These are phyloP conservation scores for Schwanniomyces vanrijiae DNA, from an alignment of 805 yeast species.

Conservation along the genomic window DNA sequence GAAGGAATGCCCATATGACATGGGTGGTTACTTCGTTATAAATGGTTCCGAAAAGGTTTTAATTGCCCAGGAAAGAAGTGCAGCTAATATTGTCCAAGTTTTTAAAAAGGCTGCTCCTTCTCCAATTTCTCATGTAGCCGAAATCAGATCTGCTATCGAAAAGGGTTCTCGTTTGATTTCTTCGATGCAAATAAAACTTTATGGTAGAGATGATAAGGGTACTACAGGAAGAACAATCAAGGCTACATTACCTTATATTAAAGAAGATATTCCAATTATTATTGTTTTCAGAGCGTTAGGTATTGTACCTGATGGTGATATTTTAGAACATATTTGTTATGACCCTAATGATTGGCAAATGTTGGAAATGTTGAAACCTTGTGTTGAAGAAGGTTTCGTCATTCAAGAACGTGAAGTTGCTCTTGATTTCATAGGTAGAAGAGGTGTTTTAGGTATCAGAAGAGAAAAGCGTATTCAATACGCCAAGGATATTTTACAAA, in stretches of 20 bases:
- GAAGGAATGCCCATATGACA: slow-evolving; percentile 98
- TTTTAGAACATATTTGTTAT: slow-evolving; percentile 95
- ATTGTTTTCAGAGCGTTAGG: slow-evolving; percentile 97
- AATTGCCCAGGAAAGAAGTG: slow-evolving; percentile 98
- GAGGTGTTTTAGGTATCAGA: slow-evolving; percentile 95
- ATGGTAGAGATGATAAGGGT: slow-evolving; percentile 77
- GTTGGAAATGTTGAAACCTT: slow-evolving; percentile 98
- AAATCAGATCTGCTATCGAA: slow-evolving; percentile 93
- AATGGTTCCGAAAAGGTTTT: slow-evolving; percentile 98
- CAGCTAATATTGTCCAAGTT: slow-evolving; percentile 98
- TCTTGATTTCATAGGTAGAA: slow-evolving; percentile 95
- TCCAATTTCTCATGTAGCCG: slow-evolving; percentile 94
- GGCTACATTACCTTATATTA: slow-evolving; percentile 94
- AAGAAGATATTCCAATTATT: slow-evolving; percentile 95
- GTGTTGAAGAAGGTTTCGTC: slow-evolving; percentile 98
- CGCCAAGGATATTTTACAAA: slow-evolving; percentile 94
- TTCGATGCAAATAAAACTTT: slow-evolving; percentile 89
- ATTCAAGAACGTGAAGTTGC: slow-evolving; percentile 98
- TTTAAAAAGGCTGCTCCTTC: slow-evolving; percentile 97
- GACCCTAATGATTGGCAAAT: slow-evolving; percentile 99
- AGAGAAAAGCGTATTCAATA: slow-evolving; percentile 98
- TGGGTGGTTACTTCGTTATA: slow-evolving; percentile 98
- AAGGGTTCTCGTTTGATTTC: slow-evolving; percentile 95
- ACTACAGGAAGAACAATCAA: slow-evolving; percentile 77
- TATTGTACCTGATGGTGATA: slow-evolving; percentile 98